These are phyloP conservation scores for Rhodotorula sp. DNA, from an alignment of 1,284 basidiomycete species.

Conservation along the genomic window DNA sequence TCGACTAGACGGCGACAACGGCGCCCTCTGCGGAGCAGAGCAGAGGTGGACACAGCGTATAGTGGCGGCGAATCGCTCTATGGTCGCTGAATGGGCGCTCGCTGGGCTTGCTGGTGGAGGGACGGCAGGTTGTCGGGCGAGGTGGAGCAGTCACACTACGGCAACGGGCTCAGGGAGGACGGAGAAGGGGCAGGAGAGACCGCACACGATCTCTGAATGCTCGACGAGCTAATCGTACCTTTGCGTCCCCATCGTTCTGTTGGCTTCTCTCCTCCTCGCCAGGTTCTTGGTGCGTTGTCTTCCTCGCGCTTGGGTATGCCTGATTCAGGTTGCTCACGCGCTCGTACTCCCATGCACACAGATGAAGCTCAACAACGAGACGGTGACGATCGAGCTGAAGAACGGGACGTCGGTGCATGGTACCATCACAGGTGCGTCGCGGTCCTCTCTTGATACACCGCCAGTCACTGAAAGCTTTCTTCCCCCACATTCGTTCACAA, in stretches of 20 bases:
- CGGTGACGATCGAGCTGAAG: constrained; percentile 96
- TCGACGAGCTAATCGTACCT: not conserved
- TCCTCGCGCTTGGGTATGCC: not conserved
- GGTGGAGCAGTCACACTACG: not conserved
- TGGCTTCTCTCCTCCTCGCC: not conserved
- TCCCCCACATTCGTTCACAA: not conserved
- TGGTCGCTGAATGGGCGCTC: too few species aligned
- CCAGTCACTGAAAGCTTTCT: too few species aligned
- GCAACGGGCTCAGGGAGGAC: too few species aligned
- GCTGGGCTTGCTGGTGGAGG: too few species aligned
- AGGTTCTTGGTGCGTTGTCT: constrained; percentile 34
- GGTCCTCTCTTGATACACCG: too few species aligned
- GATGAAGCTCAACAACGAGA: constrained; percentile 99
- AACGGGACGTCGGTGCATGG: constrained; percentile 94
- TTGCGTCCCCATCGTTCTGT: too few species aligned
- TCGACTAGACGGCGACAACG: too few species aligned
- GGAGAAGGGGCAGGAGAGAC: too few species aligned
- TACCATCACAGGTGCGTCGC: constrained; percentile 82
- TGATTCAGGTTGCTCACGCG: not conserved
- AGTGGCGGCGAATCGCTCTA: too few species aligned
- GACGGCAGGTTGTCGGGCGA: not conserved
- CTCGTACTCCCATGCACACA: constrained; percentile 55
- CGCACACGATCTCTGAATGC: not conserved
- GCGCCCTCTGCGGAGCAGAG: too few species aligned
- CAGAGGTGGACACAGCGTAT: too few species aligned